Evolutionary conservation across 2,329 filamentous ascomycete genomes (phyloP).

Genomic region (Verticillium klebahnii): DNA sequence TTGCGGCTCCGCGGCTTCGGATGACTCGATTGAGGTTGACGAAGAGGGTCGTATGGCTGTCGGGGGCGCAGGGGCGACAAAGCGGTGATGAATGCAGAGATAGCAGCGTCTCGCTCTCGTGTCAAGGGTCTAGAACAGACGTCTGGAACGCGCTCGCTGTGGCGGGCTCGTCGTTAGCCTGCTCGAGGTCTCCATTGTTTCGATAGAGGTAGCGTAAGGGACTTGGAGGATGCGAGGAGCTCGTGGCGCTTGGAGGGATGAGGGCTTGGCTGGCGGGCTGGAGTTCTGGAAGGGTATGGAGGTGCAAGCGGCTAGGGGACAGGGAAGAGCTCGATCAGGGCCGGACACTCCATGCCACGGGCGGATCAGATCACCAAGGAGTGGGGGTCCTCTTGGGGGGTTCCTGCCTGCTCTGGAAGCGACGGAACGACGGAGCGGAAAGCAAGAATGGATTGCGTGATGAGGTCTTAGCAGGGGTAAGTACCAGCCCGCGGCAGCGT

Average conservation of each 20-base stretch:
- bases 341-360: not conserved
- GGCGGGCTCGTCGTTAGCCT: not conserved
- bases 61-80: not conserved
- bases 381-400: not conserved
- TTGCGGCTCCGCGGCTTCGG: not conserved
- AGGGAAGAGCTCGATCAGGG: not conserved
- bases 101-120: not conserved
- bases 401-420: not conserved
- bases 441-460: not conserved
- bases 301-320: not conserved
- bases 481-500: not conserved
- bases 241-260: not conserved
- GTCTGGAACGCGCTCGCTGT: not conserved
- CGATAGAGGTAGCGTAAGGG: not conserved
- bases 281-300: not conserved
- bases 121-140: not conserved
- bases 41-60: not conserved
- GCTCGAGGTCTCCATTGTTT: not conserved
- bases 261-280: not conserved
- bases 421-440: not conserved
- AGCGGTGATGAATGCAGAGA: not conserved
- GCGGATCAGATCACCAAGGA: not conserved
- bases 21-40: not conserved
- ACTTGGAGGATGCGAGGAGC: not conserved
- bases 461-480: not conserved